Percentiles rank a stretch among this genome's conserved stretches.
Conservation (phyloP, 805 yeast species). For the Yamadazyma nakazawae region DNA sequence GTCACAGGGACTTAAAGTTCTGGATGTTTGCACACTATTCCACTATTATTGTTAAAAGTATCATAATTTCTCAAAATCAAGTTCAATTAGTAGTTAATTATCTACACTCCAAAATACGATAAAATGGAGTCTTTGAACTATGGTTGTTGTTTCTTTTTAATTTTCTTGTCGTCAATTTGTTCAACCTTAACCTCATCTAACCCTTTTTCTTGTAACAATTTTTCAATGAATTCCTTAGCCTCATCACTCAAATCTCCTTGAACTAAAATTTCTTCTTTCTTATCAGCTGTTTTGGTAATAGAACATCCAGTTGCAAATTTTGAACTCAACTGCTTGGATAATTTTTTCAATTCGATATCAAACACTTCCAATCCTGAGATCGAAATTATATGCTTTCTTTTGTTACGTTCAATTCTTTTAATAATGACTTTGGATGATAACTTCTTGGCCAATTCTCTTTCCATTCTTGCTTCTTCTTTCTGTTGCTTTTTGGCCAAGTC, state of each 20-base stretch:
- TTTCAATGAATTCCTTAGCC: conserved; percentile 71
- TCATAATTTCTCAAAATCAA: neutral
- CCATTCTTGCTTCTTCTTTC: conserved; percentile 81
- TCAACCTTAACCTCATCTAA: conserved; percentile 85
- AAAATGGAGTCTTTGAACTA: neutral
- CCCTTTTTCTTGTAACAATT: conserved; percentile 76
- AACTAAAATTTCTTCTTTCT: conserved; percentile 85
- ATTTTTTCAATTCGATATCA: conserved; percentile 83
- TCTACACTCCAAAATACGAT: neutral
- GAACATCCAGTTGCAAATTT: conserved; percentile 96
- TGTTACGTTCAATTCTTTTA: conserved; percentile 86
- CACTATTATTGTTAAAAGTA: too few relatives aligned
- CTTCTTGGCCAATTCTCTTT: conserved; percentile 76
- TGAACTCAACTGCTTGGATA: conserved; percentile 88
- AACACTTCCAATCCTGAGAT: conserved; percentile 86
- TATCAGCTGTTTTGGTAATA: conserved; percentile 84
- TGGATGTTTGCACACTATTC: too few relatives aligned
- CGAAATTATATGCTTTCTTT: conserved; percentile 82
- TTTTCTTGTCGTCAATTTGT: conserved; percentile 76
- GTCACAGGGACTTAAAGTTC: too few relatives aligned
- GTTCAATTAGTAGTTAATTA: neutral
- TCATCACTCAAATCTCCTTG: conserved; percentile 96
- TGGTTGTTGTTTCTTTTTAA: conserved; percentile 40
- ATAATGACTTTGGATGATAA: conserved; percentile 77
- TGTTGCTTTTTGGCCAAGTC: conserved; percentile 82